Evolutionary conservation across 2,329 filamentous ascomycete genomes (phyloP), one percentile per base, ranked within the genome.

Genomic region (Helminthosporium solani): DNA sequence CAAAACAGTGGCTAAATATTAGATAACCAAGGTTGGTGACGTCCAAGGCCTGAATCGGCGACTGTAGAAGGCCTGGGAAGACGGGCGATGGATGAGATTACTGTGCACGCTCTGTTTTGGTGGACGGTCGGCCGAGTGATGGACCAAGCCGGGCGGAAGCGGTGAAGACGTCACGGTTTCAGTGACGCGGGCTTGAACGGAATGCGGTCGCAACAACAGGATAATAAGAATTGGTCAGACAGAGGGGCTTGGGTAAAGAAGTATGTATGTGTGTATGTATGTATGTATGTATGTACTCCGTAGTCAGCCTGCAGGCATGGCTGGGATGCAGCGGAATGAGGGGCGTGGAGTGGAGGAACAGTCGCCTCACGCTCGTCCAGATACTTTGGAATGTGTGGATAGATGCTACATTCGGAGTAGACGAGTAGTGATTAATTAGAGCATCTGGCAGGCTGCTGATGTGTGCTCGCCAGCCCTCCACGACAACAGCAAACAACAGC

Each of bases 1-100:
- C n/a, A n/a, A n/a, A n/a, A n/a, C n/a, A n/a, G n/a, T n/a, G n/a
- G n/a, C n/a, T n/a, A n/a, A n/a, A n/a, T n/a, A n/a, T n/a, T n/a
- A n/a, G n/a, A n/a, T n/a, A n/a, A n/a, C n/a, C n/a, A n/a, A n/a
- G n/a, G n/a, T n/a, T n/a, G n/a, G n/a, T n/a, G n/a, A n/a, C n/a
- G n/a, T 27, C 7, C 25, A 27, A 31, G 28, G 28, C 28, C 28
- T 44, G 18, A 50, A 42, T 42, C 53, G 53, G 44, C 28, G 12
- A 7, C 34, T 21, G 34, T 37, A 5, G 23, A 5, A 25, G 23
- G 23, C 23, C 6, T 6, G 9, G 23, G 23, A n/a, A n/a, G n/a
- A n/a, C n/a, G n/a, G n/a, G n/a, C n/a, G n/a, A n/a, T n/a, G n/a
- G n/a, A n/a, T n/a, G n/a, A n/a, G n/a, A n/a, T n/a, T n/a, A n/a